Percentiles rank a stretch among this genome's conserved stretches.
Conservation (phyloP, 2,329 filamentous ascomycete species). For the Nemania sp. region DNA sequence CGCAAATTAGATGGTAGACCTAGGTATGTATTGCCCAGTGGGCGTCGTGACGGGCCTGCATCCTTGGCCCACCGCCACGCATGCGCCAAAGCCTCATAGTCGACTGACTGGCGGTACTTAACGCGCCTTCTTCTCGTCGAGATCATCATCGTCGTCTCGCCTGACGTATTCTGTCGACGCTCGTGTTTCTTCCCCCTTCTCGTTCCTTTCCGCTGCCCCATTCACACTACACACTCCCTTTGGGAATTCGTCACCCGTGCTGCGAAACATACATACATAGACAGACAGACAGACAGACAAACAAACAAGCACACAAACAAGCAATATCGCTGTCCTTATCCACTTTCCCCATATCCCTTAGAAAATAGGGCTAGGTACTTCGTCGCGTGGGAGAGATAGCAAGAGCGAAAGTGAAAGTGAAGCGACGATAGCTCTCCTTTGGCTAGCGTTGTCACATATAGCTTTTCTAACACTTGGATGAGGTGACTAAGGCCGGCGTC, state of each 20-base stretch:
- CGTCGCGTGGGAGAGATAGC: slow-evolving; percentile 27
- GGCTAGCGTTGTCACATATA: slow-evolving; percentile 32
- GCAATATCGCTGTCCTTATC: slow-evolving; percentile 21
- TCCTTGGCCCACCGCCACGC: slow-evolving; percentile 48
- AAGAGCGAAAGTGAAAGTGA: slow-evolving; percentile 35
- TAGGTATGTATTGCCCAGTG: slow-evolving; percentile 32
- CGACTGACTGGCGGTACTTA: slow-evolving; percentile 51
- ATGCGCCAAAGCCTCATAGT: slow-evolving; percentile 51
- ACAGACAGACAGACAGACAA: slow-evolving; percentile 18
- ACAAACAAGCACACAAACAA: no score
- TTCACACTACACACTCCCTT: slow-evolving; percentile 21
- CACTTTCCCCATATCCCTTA: slow-evolving; percentile 16
- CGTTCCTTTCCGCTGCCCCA: slow-evolving; percentile 22
- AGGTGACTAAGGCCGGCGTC: slow-evolving; percentile 38
- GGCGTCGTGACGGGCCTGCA: slow-evolving; percentile 44
- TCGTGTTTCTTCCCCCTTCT: slow-evolving; percentile 31
- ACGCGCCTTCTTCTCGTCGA: slow-evolving; percentile 36
- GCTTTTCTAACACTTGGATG: slow-evolving; percentile 17
- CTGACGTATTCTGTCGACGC: slow-evolving; percentile 29
- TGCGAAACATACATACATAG: slow-evolving; percentile 23
- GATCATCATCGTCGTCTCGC: slow-evolving; percentile 32
- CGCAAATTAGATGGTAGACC: slow-evolving; percentile 45
- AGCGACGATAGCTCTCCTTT: slow-evolving; percentile 37
- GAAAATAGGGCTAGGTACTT: slow-evolving; percentile 26
- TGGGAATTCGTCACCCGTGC: slow-evolving; percentile 22